phyloP scores from a whole-genome alignment of 331 rosid species.

The Quercus phellos region DNA sequence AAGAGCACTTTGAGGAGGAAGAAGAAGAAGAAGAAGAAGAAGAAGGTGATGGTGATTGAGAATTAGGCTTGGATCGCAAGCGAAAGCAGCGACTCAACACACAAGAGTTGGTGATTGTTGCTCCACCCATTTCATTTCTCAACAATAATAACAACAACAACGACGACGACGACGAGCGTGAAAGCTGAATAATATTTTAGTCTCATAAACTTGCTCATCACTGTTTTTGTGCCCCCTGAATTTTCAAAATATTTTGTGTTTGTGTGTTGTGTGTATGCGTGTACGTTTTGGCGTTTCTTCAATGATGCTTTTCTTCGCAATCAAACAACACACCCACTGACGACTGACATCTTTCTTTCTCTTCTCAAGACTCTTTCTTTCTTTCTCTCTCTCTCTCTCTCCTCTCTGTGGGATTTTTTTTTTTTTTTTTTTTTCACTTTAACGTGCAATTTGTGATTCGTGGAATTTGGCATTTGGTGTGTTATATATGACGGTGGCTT shows the following conservation, averaged over 20 bases:
- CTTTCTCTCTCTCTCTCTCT: not conserved
- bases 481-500: not conserved
- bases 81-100: conserved; percentile 55
- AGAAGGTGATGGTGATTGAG: conserved; percentile 24
- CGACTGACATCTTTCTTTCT: not conserved
- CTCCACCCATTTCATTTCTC: conserved; percentile 47
- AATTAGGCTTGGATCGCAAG: conserved; percentile 66
- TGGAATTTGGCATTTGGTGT: conserved; percentile 6
- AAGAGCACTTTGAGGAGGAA: conserved; percentile 29
- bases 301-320: conserved; percentile 71
- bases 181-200: conserved; percentile 21
- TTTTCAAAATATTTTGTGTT: not conserved
- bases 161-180: conserved; percentile 12
- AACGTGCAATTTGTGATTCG: not conserved
- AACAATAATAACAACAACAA: not conserved
- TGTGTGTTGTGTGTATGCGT: not conserved
- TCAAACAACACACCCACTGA: conserved; percentile 26
- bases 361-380: not conserved
- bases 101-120: conserved; percentile 38
- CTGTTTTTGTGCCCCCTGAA: not conserved
- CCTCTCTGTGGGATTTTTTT: not conserved
- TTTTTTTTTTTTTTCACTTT: not conserved
- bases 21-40: conserved; percentile 23
- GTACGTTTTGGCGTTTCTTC: conserved; percentile 6
- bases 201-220: conserved; percentile 32